Evolutionary conservation across 306 rosid species (phyloP).

Genomic region (Fragaria nilgerrensis): DNA sequence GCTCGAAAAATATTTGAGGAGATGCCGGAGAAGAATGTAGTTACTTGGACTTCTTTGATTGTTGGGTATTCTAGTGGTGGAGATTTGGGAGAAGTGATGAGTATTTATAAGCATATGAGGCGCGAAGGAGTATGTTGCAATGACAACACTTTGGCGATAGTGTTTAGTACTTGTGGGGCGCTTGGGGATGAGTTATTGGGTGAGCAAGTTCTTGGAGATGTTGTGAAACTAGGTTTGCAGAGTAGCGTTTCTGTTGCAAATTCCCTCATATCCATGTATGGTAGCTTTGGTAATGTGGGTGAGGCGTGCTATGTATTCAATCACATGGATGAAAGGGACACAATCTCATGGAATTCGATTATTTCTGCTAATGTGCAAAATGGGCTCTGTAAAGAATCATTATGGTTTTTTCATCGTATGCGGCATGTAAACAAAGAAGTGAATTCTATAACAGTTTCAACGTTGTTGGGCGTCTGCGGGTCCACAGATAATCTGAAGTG

Average conservation of each 20-base stretch:
- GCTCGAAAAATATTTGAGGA: constrained; percentile 58
- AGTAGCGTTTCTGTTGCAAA: constrained; percentile 66
- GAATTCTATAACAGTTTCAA: constrained; percentile 59
- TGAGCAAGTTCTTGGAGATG: constrained; percentile 65
- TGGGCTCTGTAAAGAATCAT: constrained; percentile 56
- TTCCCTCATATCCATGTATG: constrained; percentile 75
- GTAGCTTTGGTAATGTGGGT: constrained; percentile 47
- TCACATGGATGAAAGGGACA: constrained; percentile 68
- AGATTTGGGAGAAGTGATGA: constrained; percentile 48
- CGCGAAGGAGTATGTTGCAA: constrained; percentile 41
- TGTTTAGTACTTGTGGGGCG: constrained; percentile 70
- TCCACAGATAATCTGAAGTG: constrained; percentile 56
- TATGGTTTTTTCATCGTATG: constrained; percentile 55
- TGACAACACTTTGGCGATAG: constrained; percentile 65
- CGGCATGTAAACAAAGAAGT: constrained; percentile 40
- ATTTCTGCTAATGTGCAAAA: constrained; percentile 63
- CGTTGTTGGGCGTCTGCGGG: constrained; percentile 61
- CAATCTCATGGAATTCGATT: constrained; percentile 91
- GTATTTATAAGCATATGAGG: constrained; percentile 52
- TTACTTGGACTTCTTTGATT: constrained; percentile 95
- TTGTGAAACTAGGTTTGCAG: constrained; percentile 59
- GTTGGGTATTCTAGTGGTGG: constrained; percentile 59
- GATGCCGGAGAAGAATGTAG: constrained; percentile 75
- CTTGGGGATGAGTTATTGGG: constrained; percentile 60
- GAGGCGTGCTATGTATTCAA: constrained; percentile 65